phyloP scores from a whole-genome alignment of 305 asterid genomes.

The Petunia hybrid region DNA sequence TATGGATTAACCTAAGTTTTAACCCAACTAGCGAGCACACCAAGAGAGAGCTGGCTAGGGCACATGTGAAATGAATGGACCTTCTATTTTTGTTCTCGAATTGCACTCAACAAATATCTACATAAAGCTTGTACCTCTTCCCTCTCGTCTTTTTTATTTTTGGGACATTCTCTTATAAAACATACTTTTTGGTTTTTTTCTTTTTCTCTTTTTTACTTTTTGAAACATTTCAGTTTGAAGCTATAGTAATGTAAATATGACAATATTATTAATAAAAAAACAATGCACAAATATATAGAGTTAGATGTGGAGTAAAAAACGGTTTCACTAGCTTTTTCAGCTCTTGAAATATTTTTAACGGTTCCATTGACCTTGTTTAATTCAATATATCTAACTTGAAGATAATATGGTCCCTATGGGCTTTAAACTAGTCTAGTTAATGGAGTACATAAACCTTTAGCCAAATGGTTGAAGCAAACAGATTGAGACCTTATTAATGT shows the following conservation, averaged over 20 bases:
- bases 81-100: conserved; percentile 24
- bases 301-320: no score
- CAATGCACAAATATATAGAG: no score
- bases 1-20: no score
- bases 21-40: conserved; percentile 31
- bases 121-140: neutral
- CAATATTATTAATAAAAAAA: no score
- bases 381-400: neutral
- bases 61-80: conserved; percentile 44
- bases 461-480: neutral
- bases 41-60: conserved; percentile 43
- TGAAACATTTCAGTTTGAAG: no score
- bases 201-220: no score
- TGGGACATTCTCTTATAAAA: neutral
- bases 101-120: conserved; percentile 29
- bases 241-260: no score
- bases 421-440: no score
- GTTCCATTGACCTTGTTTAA: no score
- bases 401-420: neutral
- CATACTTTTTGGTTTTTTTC: neutral
- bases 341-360: no score
- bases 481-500: neutral
- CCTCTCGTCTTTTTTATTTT: neutral
- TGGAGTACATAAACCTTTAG: neutral
- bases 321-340: no score